Percentiles rank a stretch among this genome's conserved stretches.
Evolutionary conservation across 148 eudicot species (phyloP).

Genomic region (Tetragonia tetragonoides): DNA sequence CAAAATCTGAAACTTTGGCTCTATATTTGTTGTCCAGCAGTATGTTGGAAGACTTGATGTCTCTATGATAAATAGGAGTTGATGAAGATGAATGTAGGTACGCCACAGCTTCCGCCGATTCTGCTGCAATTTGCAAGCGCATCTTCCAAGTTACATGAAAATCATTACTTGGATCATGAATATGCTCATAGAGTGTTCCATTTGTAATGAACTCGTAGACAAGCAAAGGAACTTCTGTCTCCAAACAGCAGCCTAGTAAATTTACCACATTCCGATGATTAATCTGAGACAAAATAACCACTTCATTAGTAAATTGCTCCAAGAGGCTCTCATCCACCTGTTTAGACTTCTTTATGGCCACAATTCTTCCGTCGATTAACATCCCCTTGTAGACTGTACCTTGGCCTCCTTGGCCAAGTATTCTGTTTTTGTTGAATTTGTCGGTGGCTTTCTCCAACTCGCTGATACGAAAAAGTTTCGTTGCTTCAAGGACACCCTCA

Average conservation of each 20-base stretch:
- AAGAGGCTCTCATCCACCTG: constrained; percentile 25
- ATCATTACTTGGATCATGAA: constrained; percentile 17
- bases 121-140: constrained; percentile 36
- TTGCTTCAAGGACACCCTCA: constrained; percentile 15
- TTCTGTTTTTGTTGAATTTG: constrained; percentile 27
- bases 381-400: constrained; percentile 33
- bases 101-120: constrained; percentile 29
- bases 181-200: constrained; percentile 31
- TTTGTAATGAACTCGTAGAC: constrained; percentile 28
- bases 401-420: constrained; percentile 36
- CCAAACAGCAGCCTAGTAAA: constrained; percentile 30
- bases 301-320: constrained; percentile 31
- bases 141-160: constrained; percentile 29
- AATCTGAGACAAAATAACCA: constrained; percentile 30
- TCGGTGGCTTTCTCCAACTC: constrained; percentile 31
- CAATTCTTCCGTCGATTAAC: constrained; percentile 31
- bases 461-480: constrained; percentile 13
- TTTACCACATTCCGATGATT: constrained; percentile 35
- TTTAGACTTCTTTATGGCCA: constrained; percentile 29
- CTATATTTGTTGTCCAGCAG: constrained; percentile 29
- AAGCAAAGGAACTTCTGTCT: constrained; percentile 30
- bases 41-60: constrained; percentile 32
- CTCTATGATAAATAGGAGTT: constrained; percentile 29
- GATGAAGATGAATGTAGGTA: constrained; percentile 34
- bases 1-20: constrained; percentile 33